These are phyloP conservation scores for Phytophthora pini DNA, from an alignment of 352 stramenopile species.

Conservation along the genomic window DNA sequence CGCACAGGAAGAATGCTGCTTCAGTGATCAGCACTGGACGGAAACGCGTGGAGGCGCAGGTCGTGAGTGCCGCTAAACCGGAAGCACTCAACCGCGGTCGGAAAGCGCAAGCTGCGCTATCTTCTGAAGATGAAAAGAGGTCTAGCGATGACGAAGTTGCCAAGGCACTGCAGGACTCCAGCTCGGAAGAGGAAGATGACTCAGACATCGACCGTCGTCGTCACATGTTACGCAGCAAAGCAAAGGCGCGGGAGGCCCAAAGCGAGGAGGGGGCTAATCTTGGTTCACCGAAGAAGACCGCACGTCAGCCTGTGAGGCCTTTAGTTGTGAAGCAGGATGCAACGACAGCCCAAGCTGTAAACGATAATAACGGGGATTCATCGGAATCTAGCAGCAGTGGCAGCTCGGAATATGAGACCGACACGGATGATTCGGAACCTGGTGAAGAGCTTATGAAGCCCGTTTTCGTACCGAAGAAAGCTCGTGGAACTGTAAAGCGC, in stretches of 20 bases:
- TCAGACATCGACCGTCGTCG: constrained; percentile 67
- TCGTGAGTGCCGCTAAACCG: constrained; percentile 38
- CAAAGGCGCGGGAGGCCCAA: constrained; percentile 30
- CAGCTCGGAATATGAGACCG: constrained; percentile 83
- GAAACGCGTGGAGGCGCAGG: constrained; percentile 68
- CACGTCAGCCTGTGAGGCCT: constrained; percentile 34
- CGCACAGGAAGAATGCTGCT: constrained; percentile 23
- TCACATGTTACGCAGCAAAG: constrained; percentile 65
- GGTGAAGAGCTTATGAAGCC: constrained; percentile 89
- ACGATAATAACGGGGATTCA: constrained; percentile 25
- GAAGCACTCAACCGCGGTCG: constrained; percentile 11
- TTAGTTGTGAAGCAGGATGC: constrained; percentile 46
- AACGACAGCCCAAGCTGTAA: not conserved
- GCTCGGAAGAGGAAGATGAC: constrained; percentile 80
- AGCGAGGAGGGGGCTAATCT: not conserved
- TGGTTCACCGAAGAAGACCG: constrained; percentile 9
- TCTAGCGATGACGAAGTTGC: constrained; percentile 42
- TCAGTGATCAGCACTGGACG: constrained; percentile 32
- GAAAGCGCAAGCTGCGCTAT: constrained; percentile 15
- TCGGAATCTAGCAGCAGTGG: constrained; percentile 52
- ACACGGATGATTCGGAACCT: constrained; percentile 78
- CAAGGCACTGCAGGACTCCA: constrained; percentile 77
- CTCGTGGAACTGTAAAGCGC: constrained; percentile 82
- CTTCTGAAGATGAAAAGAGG: constrained; percentile 22
- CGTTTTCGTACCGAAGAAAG: constrained; percentile 92